Percentiles rank a stretch among this genome's conserved stretches.
Evolutionary conservation across 345 rosid species (phyloP).

Genomic region (Psidium friedrichsthalianum): DNA sequence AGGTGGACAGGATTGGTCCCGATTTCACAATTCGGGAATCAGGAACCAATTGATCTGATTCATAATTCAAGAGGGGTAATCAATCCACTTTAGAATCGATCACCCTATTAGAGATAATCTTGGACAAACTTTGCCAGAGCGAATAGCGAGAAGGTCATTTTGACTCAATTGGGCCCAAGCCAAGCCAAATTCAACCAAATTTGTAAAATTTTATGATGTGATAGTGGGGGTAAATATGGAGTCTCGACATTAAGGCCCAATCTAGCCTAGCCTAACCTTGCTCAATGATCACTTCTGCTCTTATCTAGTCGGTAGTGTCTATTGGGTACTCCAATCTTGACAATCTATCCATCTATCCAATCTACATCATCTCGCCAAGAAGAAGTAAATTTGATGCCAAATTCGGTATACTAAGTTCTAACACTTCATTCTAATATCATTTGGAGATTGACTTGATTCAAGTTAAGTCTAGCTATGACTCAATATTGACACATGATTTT

Average conservation of each 20-base stretch:
- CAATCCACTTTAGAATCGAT: no score
- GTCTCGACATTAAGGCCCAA: not conserved
- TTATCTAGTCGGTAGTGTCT: not conserved
- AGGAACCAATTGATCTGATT: no score
- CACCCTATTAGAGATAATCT: no score
- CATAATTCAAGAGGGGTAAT: no score
- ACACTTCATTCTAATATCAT: not conserved
- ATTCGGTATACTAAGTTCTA: not conserved
- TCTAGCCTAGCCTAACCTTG: not conserved
- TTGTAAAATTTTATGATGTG: not conserved
- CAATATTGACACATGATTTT: no score
- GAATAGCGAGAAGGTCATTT: not conserved
- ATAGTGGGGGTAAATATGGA: rapidly evolving
- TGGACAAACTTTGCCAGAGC: not conserved
- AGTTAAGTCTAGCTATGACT: not conserved
- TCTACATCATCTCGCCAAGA: not conserved
- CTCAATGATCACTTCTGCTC: not conserved
- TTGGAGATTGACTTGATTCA: not conserved
- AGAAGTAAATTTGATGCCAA: not conserved
- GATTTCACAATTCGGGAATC: no score
- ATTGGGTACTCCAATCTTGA: not conserved
- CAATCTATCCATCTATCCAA: no score
- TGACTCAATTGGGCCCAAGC: not conserved
- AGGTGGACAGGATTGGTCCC: no score
- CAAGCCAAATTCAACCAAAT: not conserved